Evolutionary conservation across 2,329 filamentous ascomycete genomes (phyloP).

Genomic region (Colletotrichum lindemuthianum): DNA sequence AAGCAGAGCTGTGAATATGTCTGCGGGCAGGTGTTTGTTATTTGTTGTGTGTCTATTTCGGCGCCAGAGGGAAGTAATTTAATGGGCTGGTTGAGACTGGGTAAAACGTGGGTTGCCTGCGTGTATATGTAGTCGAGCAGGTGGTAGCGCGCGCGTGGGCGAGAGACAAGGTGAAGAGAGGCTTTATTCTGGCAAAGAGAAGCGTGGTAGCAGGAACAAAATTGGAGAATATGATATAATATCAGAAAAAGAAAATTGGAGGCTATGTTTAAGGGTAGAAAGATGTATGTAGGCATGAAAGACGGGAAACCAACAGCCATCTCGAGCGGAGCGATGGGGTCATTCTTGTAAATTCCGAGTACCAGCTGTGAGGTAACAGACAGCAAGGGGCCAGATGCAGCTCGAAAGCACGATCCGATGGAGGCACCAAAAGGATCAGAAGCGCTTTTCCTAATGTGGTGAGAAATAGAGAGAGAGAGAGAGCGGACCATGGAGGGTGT

Average conservation of each 20-base stretch:
- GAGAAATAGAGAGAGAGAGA: neutral
- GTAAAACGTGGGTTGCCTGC: slow-evolving; percentile 21
- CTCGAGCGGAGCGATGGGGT: neutral
- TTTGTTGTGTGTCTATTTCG: neutral
- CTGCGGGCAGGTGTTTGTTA: neutral
- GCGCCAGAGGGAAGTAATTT: neutral
- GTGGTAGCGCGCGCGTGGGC: slow-evolving; percentile 30
- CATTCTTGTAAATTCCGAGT: neutral
- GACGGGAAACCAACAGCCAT: too few relatives aligned
- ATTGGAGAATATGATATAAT: slow-evolving; percentile 30
- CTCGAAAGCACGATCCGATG: slow-evolving; percentile 26
- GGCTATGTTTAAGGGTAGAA: too few relatives aligned
- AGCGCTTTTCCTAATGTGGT: slow-evolving; percentile 2
- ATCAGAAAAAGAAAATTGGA: slow-evolving; percentile 2
- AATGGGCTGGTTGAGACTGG: slow-evolving; percentile 16
- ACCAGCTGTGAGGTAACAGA: slow-evolving; percentile 8
- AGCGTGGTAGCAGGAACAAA: slow-evolving; percentile 21
- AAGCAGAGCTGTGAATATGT: neutral
- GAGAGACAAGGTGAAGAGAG: slow-evolving; percentile 28
- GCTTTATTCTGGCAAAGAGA: slow-evolving; percentile 25
- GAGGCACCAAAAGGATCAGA: slow-evolving; percentile 2
- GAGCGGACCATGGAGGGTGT: neutral
- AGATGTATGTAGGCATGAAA: too few relatives aligned
- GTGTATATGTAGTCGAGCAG: slow-evolving; percentile 34
- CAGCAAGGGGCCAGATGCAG: slow-evolving; percentile 3